Conservation (phyloP, 371 early-diverging fungal species). For the Thermomucor indicae-seudaticae region DNA sequence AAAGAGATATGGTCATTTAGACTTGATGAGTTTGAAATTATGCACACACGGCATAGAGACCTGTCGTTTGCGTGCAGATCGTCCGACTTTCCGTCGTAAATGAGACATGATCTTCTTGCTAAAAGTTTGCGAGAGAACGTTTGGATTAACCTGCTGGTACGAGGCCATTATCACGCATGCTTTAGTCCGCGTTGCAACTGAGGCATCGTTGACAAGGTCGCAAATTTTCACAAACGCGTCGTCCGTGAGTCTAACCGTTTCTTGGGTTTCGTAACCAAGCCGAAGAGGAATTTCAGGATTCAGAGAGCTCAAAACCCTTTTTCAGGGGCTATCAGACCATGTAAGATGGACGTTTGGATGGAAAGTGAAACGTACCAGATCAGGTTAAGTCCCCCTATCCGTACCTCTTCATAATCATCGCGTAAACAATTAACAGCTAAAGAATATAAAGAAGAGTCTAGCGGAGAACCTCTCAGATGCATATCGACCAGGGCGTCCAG, state of each 20-base stretch:
- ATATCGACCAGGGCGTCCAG: conserved; percentile 49
- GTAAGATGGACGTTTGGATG: background rate
- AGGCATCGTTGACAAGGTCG: conserved; percentile 74
- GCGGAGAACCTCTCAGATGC: conserved; percentile 43
- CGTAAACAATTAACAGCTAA: conserved; percentile 54
- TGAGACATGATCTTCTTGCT: conserved; percentile 78
- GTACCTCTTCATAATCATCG: conserved; percentile 70
- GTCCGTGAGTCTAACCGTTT: conserved; percentile 63
- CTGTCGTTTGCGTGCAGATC: background rate
- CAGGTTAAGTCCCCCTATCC: conserved; percentile 60
- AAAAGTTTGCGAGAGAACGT: conserved; percentile 64
- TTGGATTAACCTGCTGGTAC: conserved; percentile 55
- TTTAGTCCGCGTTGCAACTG: conserved; percentile 62
- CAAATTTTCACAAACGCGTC: conserved; percentile 75
- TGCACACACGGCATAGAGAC: too few species aligned
- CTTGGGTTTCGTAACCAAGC: conserved; percentile 37
- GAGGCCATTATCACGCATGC: conserved; percentile 66
- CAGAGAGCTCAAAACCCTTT: conserved; percentile 40
- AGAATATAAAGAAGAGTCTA: conserved; percentile 51
- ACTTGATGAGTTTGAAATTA: too few species aligned
- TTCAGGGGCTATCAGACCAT: background rate
- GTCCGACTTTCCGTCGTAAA: conserved; percentile 13
- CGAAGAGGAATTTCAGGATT: conserved; percentile 48
- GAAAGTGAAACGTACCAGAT: conserved; percentile 66
- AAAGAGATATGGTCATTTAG: too few species aligned